Evolutionary conservation across 2,329 filamentous ascomycete species (phyloP).

Genomic region (Dactylellina leptospora): DNA sequence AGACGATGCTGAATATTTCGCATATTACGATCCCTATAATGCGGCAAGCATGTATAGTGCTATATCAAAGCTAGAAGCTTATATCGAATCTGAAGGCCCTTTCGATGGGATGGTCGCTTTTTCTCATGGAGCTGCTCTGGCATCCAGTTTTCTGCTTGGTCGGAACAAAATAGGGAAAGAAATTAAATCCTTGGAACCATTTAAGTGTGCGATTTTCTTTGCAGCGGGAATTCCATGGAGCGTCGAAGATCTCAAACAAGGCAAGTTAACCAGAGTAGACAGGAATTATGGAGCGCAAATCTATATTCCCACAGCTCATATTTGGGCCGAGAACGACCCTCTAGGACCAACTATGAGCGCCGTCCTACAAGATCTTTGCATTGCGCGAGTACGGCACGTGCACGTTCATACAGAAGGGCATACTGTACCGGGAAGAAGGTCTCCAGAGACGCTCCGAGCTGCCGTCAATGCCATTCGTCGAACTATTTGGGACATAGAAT

Average conservation of each 20-base stretch:
- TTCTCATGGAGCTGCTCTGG: slow-evolving; percentile 18
- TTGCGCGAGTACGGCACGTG: slow-evolving; percentile 4
- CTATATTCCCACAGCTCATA: slow-evolving; percentile 27
- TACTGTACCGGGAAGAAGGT: slow-evolving; percentile 15
- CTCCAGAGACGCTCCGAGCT: slow-evolving; percentile 5
- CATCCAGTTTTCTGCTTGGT: slow-evolving; percentile 1
- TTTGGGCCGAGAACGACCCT: slow-evolving; percentile 15
- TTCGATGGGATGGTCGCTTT: slow-evolving; percentile 29
- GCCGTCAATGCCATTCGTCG: slow-evolving; percentile 9
- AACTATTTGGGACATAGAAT: slow-evolving; percentile 55
- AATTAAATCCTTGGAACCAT: neutral
- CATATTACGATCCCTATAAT: slow-evolving; percentile 32
- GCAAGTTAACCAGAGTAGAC: neutral
- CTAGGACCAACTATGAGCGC: slow-evolving; percentile 1
- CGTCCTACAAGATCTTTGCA: slow-evolving; percentile 1
- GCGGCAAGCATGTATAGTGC: slow-evolving; percentile 6
- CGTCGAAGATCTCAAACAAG: neutral
- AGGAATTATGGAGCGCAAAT: slow-evolving; percentile 10
- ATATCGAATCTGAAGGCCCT: slow-evolving; percentile 27
- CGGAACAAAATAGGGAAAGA: neutral
- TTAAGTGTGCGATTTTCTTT: slow-evolving; percentile 19
- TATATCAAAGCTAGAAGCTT: slow-evolving; percentile 4
- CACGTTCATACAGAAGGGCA: slow-evolving; percentile 22
- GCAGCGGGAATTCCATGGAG: neutral
- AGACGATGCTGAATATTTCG: slow-evolving; percentile 34